Evolutionary conservation across 2,329 filamentous ascomycete genomes (phyloP).

Genomic region (Fusarium pseudoanthophilum): DNA sequence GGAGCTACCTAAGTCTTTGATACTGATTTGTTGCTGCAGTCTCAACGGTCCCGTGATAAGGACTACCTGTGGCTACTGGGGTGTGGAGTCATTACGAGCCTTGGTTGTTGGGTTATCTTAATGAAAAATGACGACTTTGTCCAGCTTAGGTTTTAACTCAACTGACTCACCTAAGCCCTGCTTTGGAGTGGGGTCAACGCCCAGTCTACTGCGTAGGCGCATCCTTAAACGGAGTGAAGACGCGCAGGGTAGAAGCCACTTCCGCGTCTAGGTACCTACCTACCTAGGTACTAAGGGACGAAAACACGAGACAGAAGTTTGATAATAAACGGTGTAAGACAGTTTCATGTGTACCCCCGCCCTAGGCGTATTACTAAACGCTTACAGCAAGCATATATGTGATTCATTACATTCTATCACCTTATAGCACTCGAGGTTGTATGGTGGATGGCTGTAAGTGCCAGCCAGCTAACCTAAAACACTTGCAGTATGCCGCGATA

Average conservation of each 20-base stretch:
- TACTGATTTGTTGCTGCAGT: conserved; percentile 1
- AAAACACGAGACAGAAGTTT: not conserved
- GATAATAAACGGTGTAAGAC: not conserved
- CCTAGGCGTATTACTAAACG: not conserved
- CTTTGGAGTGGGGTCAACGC: conserved; percentile 2
- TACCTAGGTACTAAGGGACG: not conserved
- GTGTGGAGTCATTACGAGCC: conserved; percentile 11
- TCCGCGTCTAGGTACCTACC: not conserved
- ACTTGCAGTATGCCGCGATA: conserved; percentile 36
- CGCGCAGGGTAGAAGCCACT: not conserved
- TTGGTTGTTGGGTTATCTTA: not conserved
- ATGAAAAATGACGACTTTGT: conserved; percentile 2
- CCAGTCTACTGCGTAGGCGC: not conserved
- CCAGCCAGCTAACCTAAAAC: conserved; percentile 27
- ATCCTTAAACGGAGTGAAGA: not conserved
- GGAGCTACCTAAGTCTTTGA: not conserved
- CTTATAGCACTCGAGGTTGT: not conserved
- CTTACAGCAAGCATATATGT: not conserved
- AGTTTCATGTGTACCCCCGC: not conserved
- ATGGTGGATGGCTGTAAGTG: not conserved
- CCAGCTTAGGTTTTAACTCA: not conserved
- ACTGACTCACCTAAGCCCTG: not conserved
- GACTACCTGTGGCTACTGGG: conserved; percentile 32
- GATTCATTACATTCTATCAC: not conserved
- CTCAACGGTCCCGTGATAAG: conserved; percentile 40